phyloP scores from a whole-genome alignment of 2,329 filamentous ascomycete genomes.

The Ophiocordyceps sinensis region DNA sequence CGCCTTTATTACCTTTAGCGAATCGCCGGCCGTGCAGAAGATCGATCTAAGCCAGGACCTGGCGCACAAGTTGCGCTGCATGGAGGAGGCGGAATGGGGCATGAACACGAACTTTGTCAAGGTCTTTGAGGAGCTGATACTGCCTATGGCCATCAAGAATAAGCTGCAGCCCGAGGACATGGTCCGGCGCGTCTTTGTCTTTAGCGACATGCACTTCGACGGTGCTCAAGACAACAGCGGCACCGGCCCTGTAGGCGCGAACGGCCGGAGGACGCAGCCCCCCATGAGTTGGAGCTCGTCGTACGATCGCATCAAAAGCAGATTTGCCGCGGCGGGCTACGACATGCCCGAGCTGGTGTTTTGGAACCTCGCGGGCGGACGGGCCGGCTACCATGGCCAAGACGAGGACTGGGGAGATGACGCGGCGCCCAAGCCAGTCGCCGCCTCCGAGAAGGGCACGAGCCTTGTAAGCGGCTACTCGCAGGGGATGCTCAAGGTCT shows the following conservation, averaged over 20 bases:
- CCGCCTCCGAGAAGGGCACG: constrained; percentile 26
- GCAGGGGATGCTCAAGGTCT: constrained; percentile 42
- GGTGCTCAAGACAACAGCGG: constrained; percentile 8
- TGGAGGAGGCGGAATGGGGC: neutral
- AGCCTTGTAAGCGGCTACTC: constrained; percentile 40
- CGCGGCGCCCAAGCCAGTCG: constrained; percentile 32
- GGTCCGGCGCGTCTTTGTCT: constrained; percentile 46
- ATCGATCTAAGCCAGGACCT: neutral
- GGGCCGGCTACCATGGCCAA: constrained; percentile 17
- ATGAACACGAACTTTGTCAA: constrained; percentile 8
- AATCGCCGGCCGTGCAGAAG: constrained; percentile 20
- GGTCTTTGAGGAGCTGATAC: constrained; percentile 38
- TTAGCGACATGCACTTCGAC: constrained; percentile 48
- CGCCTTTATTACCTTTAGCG: constrained; percentile 39
- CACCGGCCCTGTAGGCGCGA: too few relatives aligned
- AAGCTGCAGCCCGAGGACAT: constrained; percentile 39
- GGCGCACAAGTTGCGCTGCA: neutral
- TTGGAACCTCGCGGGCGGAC: constrained; percentile 39
- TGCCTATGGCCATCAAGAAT: constrained; percentile 36
- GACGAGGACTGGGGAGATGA: constrained; percentile 14
- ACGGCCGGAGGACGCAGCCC: neutral
- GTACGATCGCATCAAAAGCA: constrained; percentile 31
- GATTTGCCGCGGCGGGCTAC: constrained; percentile 35
- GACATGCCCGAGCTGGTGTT: constrained; percentile 45
- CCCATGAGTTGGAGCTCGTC: constrained; percentile 26